A percentile compares a stretch with the other conserved stretches of the same genome.
These are phyloP conservation scores for Podaxis mareebaensis DNA, from an alignment of 768 basidiomycete genomes.

Conservation along the genomic window DNA sequence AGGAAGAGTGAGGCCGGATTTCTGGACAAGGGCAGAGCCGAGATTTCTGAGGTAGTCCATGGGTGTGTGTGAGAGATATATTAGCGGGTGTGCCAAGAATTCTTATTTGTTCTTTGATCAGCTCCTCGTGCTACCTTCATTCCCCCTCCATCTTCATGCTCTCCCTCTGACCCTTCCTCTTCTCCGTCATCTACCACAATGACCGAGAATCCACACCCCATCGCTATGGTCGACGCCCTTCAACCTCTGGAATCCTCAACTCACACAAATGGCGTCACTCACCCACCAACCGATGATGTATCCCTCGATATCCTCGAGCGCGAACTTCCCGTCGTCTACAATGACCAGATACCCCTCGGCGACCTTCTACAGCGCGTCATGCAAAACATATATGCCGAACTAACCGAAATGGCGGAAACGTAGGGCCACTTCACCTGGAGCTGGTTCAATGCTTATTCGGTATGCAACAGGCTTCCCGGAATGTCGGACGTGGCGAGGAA, in stretches of 20 bases:
- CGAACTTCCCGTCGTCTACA: constrained; percentile 72
- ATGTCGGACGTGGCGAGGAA: constrained; percentile 84
- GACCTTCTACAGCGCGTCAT: constrained; percentile 76
- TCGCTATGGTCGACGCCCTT: background rate
- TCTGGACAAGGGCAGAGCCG: constrained; percentile 88
- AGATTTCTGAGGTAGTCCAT: constrained; percentile 87
- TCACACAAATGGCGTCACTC: constrained; percentile 27
- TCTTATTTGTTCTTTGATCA: constrained; percentile 5
- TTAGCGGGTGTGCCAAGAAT: background rate
- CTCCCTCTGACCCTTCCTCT: background rate
- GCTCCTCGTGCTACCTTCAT: no score
- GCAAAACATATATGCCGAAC: constrained; percentile 80
- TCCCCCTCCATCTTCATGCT: background rate
- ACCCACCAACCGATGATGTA: constrained; percentile 30
- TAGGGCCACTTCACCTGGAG: constrained; percentile 35
- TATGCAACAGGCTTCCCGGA: constrained; percentile 60
- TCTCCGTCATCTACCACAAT: background rate
- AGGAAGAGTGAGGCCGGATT: constrained; percentile 88
- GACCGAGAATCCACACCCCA: constrained; percentile 2
- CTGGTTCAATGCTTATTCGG: constrained; percentile 12
- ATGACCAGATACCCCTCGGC: constrained; percentile 73
- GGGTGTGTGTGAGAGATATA: constrained; percentile 1
- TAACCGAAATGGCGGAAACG: constrained; percentile 86
- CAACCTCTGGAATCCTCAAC: constrained; percentile 13
- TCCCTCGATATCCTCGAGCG: constrained; percentile 61